These are phyloP conservation scores for Zychaea mexicana DNA, from an alignment of 371 early-diverging fungal genomes.

Conservation along the genomic window DNA sequence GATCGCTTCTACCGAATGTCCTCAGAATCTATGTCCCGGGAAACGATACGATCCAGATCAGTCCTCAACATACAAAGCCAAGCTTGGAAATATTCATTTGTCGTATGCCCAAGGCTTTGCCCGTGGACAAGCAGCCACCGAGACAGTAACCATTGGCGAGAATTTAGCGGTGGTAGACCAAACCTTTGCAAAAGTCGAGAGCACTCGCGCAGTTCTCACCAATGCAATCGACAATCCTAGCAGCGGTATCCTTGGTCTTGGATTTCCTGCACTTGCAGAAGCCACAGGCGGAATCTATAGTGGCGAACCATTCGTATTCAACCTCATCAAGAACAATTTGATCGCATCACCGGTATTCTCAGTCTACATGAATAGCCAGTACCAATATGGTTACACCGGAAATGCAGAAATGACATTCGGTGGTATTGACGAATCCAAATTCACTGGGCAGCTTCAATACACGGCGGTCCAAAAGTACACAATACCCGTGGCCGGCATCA, in stretches of 20 bases:
- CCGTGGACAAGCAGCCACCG: slow-evolving; percentile 33
- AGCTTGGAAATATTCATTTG: slow-evolving; percentile 26
- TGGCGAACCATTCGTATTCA: slow-evolving; percentile 25
- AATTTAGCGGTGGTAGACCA: background rate
- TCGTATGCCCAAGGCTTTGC: slow-evolving; percentile 47
- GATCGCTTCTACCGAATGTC: slow-evolving; percentile 39
- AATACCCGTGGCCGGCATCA: background rate
- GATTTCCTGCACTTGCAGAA: slow-evolving; percentile 19
- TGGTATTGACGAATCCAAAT: slow-evolving; percentile 18
- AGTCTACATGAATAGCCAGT: slow-evolving; percentile 26
- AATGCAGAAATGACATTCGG: slow-evolving; percentile 18
- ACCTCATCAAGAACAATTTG: slow-evolving; percentile 23
- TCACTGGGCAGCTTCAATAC: slow-evolving; percentile 12
- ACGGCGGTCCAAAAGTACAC: background rate
- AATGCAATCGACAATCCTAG: slow-evolving; percentile 6
- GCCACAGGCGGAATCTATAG: slow-evolving; percentile 9
- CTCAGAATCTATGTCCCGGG: slow-evolving; percentile 28
- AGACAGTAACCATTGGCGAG: slow-evolving; percentile 24
- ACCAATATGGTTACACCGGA: slow-evolving; percentile 6
- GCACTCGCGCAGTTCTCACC: background rate
- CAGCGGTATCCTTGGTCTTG: slow-evolving; percentile 46
- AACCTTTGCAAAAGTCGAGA: background rate
- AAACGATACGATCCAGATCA: slow-evolving; percentile 28
- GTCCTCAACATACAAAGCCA: slow-evolving; percentile 33
- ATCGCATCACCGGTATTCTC: slow-evolving; percentile 38